Percentiles rank a stretch among this genome's conserved stretches.
Evolutionary conservation across 176 grass and related monocot species (phyloP).

Genomic region (Hsuehochloa calcarea): DNA sequence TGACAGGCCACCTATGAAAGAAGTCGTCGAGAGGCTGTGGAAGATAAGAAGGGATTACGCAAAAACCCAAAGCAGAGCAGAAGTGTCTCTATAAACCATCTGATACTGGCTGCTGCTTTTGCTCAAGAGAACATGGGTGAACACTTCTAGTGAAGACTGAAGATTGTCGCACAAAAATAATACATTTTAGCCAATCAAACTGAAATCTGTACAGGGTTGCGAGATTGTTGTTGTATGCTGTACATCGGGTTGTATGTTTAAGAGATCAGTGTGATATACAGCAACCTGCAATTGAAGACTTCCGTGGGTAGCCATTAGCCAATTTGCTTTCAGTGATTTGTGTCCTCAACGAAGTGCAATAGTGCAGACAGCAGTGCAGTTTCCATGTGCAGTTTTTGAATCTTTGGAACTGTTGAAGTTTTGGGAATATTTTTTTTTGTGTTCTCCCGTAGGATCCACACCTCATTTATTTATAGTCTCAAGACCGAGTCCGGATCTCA

Average conservation of each 20-base stretch:
- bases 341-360: neutral
- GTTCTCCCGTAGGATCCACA: too few relatives aligned
- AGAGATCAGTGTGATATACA: constrained; percentile 6
- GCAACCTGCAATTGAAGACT: neutral
- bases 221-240: constrained; percentile 19
- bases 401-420: too few relatives aligned
- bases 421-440: too few relatives aligned
- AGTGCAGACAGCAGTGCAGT: neutral
- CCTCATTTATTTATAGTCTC: too few relatives aligned
- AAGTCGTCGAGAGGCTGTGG: constrained; percentile 75
- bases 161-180: constrained; percentile 7
- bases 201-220: constrained; percentile 34
- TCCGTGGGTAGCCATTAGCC: neutral
- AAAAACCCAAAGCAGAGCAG: constrained; percentile 41
- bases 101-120: constrained; percentile 15
- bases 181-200: constrained; percentile 20
- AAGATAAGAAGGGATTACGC: constrained; percentile 70
- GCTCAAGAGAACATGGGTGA: neutral
- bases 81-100: constrained; percentile 30
- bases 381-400: neutral
- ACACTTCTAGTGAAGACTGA: neutral
- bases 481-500: too few relatives aligned
- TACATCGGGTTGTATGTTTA: constrained; percentile 21
- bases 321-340: neutral
- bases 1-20: constrained; percentile 79